Base-by-base conservation (phyloP, 2,329 filamentous ascomycete genomes). In the Calonectria multiphialidica region DNA sequence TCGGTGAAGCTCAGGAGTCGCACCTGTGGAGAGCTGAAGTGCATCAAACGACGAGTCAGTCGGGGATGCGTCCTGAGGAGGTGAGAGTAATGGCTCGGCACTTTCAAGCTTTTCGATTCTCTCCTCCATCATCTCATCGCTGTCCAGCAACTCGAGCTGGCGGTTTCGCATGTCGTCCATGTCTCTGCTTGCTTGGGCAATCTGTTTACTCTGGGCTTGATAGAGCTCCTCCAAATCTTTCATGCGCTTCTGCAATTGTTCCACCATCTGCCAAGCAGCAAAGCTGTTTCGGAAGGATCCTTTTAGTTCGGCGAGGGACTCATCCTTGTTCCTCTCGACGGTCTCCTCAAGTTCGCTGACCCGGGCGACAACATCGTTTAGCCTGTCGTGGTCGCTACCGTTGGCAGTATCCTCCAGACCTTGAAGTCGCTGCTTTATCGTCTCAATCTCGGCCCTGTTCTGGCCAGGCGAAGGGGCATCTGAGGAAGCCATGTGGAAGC, bases 231-330 rank as follows among this genome's bases (percentile, higher is more conserved):
- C 77, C 33, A 83, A 64, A 9, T 82, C 63, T 80, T 80, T 73
- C 79, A 81, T 68, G 75, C 80, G 77, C 78, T 84, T 78, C 68
- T 87, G 84, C 33, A 89, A 77, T 70, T 87, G 84, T 49, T 86
- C 83, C 21, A 90, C 86, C 3, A 87, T 85, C 67, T 87, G 83
- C 88, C 90, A 91, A 37, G 88, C 86, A 18, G 88, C 86, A 72
- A 85, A 86, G 35, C 91, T 86, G 71, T 90, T 90, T 13, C 86
- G 85, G 77, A 90, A 91, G 18, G 88, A 85, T n/a, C 83, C 85
- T 74, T 88, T 89, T 71, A 90, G 85, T 65, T 91, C 88, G 47
- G 86, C 83, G 40, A 84, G 82, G n/a, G 85, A 82, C 30, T 91
- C 90, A 28, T 86, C 86, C 71, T 83, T 87, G 77, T 84, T 87